Evolutionary conservation across 345 rosid species (phyloP).

Genomic region (Lepidium sativum): DNA sequence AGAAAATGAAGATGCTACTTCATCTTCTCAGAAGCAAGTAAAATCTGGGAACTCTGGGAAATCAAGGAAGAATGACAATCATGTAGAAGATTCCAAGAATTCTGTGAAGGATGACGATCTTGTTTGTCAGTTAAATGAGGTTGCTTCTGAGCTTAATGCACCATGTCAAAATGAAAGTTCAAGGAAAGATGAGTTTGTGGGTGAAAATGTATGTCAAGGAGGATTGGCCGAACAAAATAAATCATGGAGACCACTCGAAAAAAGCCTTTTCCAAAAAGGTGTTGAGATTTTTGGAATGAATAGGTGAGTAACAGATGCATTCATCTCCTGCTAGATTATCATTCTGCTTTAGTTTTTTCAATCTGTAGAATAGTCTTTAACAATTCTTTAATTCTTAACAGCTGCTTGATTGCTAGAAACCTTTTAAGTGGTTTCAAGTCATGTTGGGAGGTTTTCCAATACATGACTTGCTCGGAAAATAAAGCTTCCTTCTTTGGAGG

Average conservation of each 20-base stretch:
- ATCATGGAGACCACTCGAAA: conserved; percentile 82
- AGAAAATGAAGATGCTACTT: conserved; percentile 72
- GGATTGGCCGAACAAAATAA: conserved; percentile 36
- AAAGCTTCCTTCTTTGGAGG: conserved; percentile 50
- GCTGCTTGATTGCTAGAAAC: conserved; percentile 92
- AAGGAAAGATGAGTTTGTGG: conserved; percentile 63
- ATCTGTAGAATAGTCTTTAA: neutral
- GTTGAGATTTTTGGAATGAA: conserved; percentile 91
- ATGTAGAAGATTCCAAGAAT: conserved; percentile 27
- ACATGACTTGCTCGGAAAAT: conserved; percentile 67
- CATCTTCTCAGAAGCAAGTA: conserved; percentile 61
- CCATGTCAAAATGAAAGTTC: conserved; percentile 40
- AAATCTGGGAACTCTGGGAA: conserved; percentile 46
- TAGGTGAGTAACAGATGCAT: conserved; percentile 44
- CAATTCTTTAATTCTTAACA: conserved; percentile 28
- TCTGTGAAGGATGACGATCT: conserved; percentile 34
- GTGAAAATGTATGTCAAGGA: conserved; percentile 46
- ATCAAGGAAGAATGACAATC: conserved; percentile 49
- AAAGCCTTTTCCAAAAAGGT: conserved; percentile 86
- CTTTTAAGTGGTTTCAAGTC: conserved; percentile 87
- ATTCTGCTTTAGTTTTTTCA: neutral
- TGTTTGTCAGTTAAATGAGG: conserved; percentile 33
- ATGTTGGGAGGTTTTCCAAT: conserved; percentile 83
- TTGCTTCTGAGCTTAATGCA: conserved; percentile 34
- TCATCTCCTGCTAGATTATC: neutral